phyloP scores from a whole-genome alignment of 2,329 filamentous ascomycete species.

The Ceratocystis ficicola region DNA sequence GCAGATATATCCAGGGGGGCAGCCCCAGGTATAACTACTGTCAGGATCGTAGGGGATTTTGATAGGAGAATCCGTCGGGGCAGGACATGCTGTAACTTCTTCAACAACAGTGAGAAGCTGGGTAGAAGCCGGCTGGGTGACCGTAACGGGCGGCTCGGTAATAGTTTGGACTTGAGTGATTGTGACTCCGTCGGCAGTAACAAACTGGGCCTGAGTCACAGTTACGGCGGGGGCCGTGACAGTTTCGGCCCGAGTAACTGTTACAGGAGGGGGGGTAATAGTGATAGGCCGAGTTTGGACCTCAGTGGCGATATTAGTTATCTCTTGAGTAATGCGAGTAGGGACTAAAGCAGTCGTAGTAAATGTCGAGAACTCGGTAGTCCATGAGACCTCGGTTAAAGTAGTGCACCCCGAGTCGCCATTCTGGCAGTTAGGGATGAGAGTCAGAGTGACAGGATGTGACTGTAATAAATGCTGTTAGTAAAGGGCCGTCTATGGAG shows the following conservation, averaged over 20 bases:
- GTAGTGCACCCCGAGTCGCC: conserved; percentile 17
- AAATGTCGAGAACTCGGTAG: conserved; percentile 25
- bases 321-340: conserved; percentile 18
- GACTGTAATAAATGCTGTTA: conserved; percentile 23
- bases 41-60: conserved; percentile 28
- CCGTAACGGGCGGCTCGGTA: conserved; percentile 27
- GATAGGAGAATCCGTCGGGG: conserved; percentile 31
- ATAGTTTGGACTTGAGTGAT: conserved; percentile 26
- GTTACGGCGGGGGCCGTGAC: conserved; percentile 23
- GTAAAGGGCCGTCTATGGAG: neutral
- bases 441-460: conserved; percentile 25
- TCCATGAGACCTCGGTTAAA: conserved; percentile 14
- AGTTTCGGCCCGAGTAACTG: conserved; percentile 17
- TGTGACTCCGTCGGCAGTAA: conserved; percentile 18
- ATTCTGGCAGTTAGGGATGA: conserved; percentile 15
- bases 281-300: conserved; percentile 27
- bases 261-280: conserved; percentile 24
- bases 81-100: conserved; percentile 26
- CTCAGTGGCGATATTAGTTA: conserved; percentile 21
- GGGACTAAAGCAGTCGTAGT: conserved; percentile 22
- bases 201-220: conserved; percentile 13
- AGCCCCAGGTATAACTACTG: conserved; percentile 42
- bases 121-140: conserved; percentile 26
- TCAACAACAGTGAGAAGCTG: conserved; percentile 25
- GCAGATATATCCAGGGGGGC: conserved; percentile 42